These are phyloP conservation scores for Pezicula radicicola DNA, from an alignment of 2,329 filamentous ascomycete species.

Conservation along the genomic window DNA sequence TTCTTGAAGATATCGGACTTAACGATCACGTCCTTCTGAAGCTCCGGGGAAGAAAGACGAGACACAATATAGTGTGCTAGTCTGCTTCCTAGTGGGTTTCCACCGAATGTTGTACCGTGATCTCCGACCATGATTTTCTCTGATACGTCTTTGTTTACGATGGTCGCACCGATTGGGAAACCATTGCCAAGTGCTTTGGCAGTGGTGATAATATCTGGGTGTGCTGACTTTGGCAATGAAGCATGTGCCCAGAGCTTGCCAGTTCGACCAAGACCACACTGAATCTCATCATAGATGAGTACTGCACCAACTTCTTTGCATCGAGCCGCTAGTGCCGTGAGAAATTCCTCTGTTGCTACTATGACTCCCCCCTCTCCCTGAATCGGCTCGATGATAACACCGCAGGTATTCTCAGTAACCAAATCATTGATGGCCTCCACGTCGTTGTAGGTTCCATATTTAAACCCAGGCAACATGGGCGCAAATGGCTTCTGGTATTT, in stretches of 20 bases:
- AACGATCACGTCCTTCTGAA: constrained; percentile 66
- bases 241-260: constrained; percentile 88
- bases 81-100: constrained; percentile 65
- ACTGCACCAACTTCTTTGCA: constrained; percentile 87
- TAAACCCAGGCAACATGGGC: constrained; percentile 94
- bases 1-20: constrained; percentile 62
- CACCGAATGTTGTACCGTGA: constrained; percentile 73
- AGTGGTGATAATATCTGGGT: constrained; percentile 90
- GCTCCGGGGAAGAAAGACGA: constrained; percentile 65
- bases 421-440: constrained; percentile 66
- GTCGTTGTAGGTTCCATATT: constrained; percentile 83
- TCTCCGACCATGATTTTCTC: constrained; percentile 64
- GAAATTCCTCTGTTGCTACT: constrained; percentile 77
- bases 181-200: constrained; percentile 97
- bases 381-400: constrained; percentile 94
- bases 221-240: constrained; percentile 70
- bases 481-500: constrained; percentile 96
- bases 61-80: constrained; percentile 83
- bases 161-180: constrained; percentile 87
- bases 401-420: constrained; percentile 83
- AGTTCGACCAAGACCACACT: constrained; percentile 87
- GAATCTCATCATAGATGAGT: constrained; percentile 94
- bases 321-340: constrained; percentile 76
- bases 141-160: constrained; percentile 58
- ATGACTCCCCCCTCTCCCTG: constrained; percentile 95